These are phyloP conservation scores for Trifolium dubium DNA, from an alignment of 306 rosid genomes.

Conservation along the genomic window DNA sequence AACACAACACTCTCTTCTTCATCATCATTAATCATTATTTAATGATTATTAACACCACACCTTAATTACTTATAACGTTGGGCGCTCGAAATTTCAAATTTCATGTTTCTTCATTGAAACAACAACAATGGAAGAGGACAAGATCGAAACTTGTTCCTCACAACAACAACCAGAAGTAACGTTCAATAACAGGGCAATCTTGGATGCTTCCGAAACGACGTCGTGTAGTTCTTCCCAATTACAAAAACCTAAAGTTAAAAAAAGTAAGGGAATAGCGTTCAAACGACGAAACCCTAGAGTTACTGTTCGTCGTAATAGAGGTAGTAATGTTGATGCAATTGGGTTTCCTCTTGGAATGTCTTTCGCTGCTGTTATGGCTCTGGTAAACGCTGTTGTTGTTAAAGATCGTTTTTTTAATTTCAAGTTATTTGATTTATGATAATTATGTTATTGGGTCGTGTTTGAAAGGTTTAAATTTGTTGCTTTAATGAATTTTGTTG, in stretches of 20 bases:
- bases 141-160: constrained; percentile 33
- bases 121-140: not conserved
- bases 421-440: too few species aligned
- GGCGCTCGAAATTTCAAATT: constrained; percentile 14
- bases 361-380: constrained; percentile 76
- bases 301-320: constrained; percentile 49
- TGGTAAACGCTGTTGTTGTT: constrained; percentile 43
- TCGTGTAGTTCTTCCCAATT: constrained; percentile 45
- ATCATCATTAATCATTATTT: not conserved
- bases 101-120: constrained; percentile 13
- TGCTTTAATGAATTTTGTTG: not conserved
- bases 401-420: not conserved
- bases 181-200: constrained; percentile 29
- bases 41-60: not conserved
- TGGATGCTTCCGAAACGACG: constrained; percentile 45
- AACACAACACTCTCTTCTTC: not conserved
- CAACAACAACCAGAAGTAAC: too few species aligned
- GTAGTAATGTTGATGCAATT: constrained; percentile 52
- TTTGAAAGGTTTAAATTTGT: not conserved
- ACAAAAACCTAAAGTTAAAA: constrained; percentile 34
- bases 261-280: constrained; percentile 39
- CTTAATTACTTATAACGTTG: not conserved
- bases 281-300: constrained; percentile 68
- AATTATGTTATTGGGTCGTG: not conserved
- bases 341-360: constrained; percentile 89